A percentile compares a stretch with the other conserved stretches of the same genome.
These are phyloP conservation scores for Cyphellophora attinorum DNA, from an alignment of 2,329 filamentous ascomycete genomes.

Conservation along the genomic window DNA sequence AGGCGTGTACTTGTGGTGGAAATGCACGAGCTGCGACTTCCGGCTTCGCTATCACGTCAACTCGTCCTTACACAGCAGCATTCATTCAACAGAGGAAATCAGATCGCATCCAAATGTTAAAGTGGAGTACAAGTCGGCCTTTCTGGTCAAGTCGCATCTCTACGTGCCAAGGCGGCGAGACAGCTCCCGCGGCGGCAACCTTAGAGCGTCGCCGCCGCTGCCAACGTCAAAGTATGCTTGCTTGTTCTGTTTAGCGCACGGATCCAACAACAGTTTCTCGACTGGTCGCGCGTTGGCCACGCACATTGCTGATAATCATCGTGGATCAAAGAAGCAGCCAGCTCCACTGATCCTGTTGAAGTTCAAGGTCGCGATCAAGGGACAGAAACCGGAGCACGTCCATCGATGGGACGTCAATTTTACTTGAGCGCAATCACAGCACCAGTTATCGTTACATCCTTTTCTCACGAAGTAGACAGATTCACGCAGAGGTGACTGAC, in stretches of 20 bases:
- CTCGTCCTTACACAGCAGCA: slow-evolving; percentile 12
- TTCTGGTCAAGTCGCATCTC: slow-evolving; percentile 16
- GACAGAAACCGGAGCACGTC: slow-evolving; percentile 9
- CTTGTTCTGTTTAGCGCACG: slow-evolving; percentile 16
- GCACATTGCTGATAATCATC: slow-evolving; percentile 13
- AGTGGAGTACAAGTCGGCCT: slow-evolving; percentile 16
- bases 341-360: slow-evolving; percentile 14
- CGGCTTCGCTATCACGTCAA: slow-evolving; percentile 16
- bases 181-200: slow-evolving; percentile 1
- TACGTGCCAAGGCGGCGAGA: slow-evolving; percentile 7
- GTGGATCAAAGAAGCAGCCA: slow-evolving; percentile 6
- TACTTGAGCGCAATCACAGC: too few species aligned
- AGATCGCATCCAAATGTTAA: slow-evolving; percentile 9
- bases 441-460: too few species aligned
- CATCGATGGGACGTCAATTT: slow-evolving; percentile 18
- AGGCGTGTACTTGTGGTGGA: slow-evolving; percentile 18
- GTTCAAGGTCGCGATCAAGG: slow-evolving; percentile 13
- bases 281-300: slow-evolving; percentile 12
- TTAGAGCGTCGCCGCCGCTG: too few species aligned
- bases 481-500: too few species aligned
- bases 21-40: slow-evolving; percentile 17
- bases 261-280: slow-evolving; percentile 11
- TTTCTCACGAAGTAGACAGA: too few species aligned
- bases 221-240: slow-evolving; percentile 15
- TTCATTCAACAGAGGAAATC: slow-evolving; percentile 15